Base-by-base conservation (phyloP, 352 stramenopile genomes). In the Pythium insidiosum region DNA sequence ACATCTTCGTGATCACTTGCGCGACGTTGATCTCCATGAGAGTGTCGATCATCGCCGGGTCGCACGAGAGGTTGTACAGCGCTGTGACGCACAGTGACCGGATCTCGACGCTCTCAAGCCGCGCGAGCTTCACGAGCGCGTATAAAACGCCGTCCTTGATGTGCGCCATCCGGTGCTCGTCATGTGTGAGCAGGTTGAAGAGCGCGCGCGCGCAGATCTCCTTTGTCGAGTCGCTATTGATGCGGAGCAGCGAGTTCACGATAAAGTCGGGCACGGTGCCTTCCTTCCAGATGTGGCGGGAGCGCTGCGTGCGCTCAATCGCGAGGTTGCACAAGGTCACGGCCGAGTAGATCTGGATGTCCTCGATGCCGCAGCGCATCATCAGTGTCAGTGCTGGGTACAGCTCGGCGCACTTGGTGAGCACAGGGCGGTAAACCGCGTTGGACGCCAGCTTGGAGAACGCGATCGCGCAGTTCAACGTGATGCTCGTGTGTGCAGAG, bases 301-400 rank as follows among this genome's bases (percentile, higher is more conserved):
- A 68, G 1, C 78, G 68, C 30, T 81, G 58, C 0, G 61, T 68
- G 24, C 66, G 64, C 50, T 89, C 78, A 7, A 87, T 80, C 0
- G 76, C 76, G 19, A 95, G 53, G 44, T 92, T 94, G 56, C 84
- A 95, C 19, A 95, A 58, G 18, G 79, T 75, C 15, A 88, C 78
- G 16, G 81, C 84, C n/a, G 74, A 91, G 65, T 92, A 89, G 49
- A 93, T 89, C 52, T 95, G 84, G 21, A 92, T 91, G 33, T 92
- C 73, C 28, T 91, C 79, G 28, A 88, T 76, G 6, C 79, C 81
- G 36, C 77, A 91, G 9, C 84, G 79, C 84, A 95, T 95, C 81
- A 95, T 92, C 22, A 87, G 56, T 10, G 73, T 89, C 15, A 92
- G 58, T 9, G 79, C 76, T 0, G 76, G 79, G 46, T 87, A 88